A percentile compares a stretch with the other conserved stretches of the same genome.
Conservation (phyloP, 1,139 yeast species). For the Scheffersomyces quercinus region DNA sequence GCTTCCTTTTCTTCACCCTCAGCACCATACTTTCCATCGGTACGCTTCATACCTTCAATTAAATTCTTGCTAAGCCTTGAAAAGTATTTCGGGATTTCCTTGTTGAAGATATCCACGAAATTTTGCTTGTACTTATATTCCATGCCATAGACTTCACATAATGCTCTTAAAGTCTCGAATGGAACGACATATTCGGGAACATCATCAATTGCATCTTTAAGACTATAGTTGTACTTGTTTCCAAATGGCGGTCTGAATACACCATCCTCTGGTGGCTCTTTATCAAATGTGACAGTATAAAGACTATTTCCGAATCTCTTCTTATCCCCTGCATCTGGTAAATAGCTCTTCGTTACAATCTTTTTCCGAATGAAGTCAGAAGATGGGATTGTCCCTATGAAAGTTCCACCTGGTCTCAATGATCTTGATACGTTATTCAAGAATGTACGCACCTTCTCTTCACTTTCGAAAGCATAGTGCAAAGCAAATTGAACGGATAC, state of each 20-base stretch:
- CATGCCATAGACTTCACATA: slow-evolving; percentile 83
- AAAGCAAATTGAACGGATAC: slow-evolving; percentile 90
- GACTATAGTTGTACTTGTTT: slow-evolving; percentile 74
- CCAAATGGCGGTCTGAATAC: slow-evolving; percentile 78
- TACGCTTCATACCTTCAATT: slow-evolving; percentile 66
- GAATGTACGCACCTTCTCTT: slow-evolving; percentile 71
- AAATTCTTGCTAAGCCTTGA: slow-evolving; percentile 60
- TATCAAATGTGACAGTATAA: slow-evolving; percentile 76
- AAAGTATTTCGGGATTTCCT: slow-evolving; percentile 71
- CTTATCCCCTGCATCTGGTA: slow-evolving; percentile 45
- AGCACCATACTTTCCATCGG: slow-evolving; percentile 82
- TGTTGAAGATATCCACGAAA: slow-evolving; percentile 79
- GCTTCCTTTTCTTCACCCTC: slow-evolving; percentile 87
- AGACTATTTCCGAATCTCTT: slow-evolving; percentile 82
- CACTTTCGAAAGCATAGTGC: slow-evolving; percentile 92
- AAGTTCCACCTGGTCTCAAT: slow-evolving; percentile 76
- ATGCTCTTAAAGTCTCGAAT: slow-evolving; percentile 77
- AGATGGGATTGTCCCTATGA: slow-evolving; percentile 93
- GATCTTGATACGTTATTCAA: slow-evolving; percentile 76
- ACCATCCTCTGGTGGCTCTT: slow-evolving; percentile 73
- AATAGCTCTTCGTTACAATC: slow-evolving; percentile 43
- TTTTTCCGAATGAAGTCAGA: slow-evolving; percentile 78
- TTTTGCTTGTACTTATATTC: slow-evolving; percentile 72
- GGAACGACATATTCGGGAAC: slow-evolving; percentile 99
- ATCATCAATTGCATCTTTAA: slow-evolving; percentile 92